Percentiles rank a stretch among this genome's conserved stretches.
These are phyloP conservation scores for Coemansia sp. DNA, from an alignment of 192 early-diverging fungal species.

Conservation along the genomic window DNA sequence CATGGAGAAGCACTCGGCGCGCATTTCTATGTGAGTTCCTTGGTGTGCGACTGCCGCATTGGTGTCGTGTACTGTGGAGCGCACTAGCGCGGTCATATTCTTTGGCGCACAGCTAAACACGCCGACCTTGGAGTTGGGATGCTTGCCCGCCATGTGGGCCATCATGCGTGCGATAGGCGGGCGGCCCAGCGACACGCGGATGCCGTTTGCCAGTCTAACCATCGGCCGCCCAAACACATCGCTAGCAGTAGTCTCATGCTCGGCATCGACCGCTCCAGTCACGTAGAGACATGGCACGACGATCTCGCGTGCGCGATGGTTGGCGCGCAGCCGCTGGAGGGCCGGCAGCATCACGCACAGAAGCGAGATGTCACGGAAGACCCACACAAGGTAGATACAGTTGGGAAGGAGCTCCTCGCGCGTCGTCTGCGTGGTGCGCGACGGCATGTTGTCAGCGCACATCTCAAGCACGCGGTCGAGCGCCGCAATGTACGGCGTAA, in stretches of 20 bases:
- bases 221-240: constrained; percentile 54
- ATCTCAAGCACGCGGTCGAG: constrained; percentile 47
- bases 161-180: constrained; percentile 49
- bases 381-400: constrained; percentile 49
- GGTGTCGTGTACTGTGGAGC: constrained; percentile 45
- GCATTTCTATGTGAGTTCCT: constrained; percentile 54
- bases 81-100: constrained; percentile 40
- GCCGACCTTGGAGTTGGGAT: constrained; percentile 40
- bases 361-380: constrained; percentile 48
- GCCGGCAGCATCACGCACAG: constrained; percentile 31
- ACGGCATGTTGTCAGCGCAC: constrained; percentile 38
- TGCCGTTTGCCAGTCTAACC: constrained; percentile 49
- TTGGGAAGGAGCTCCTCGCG: constrained; percentile 48
- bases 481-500: constrained; percentile 68
- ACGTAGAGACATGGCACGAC: constrained; percentile 52
- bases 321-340: constrained; percentile 39
- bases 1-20: constrained; percentile 51
- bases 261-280: constrained; percentile 39
- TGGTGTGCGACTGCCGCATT: constrained; percentile 51
- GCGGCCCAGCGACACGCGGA: constrained; percentile 45
- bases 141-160: constrained; percentile 48
- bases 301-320: constrained; percentile 36
- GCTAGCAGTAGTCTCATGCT: constrained; percentile 35
- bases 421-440: constrained; percentile 42
- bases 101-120: constrained; percentile 53